A percentile compares a stretch with the other conserved stretches of the same genome.
phyloP scores from a whole-genome alignment of 257 asterid species.

The Salvia hispanica region DNA sequence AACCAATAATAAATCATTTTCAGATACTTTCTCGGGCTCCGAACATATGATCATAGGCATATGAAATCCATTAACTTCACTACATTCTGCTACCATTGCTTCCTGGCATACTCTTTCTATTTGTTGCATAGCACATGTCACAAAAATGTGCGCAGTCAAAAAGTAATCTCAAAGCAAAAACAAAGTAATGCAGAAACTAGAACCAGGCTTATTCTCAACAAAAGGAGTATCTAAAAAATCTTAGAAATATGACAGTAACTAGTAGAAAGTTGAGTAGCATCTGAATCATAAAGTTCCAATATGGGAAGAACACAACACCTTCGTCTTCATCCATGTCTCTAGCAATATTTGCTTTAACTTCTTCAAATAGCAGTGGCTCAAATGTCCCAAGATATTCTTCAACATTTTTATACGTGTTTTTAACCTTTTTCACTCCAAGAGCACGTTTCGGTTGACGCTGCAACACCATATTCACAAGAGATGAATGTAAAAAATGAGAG shows the following conservation, averaged over 20 bases:
- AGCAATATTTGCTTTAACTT: conserved; percentile 83
- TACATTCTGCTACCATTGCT: conserved; percentile 55
- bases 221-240: neutral
- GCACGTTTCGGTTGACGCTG: conserved; percentile 38
- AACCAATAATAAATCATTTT: conserved; percentile 76
- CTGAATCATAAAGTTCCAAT: neutral
- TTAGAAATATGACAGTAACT: conserved; percentile 11
- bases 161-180: conserved; percentile 17
- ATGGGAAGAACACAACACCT: conserved; percentile 39
- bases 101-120: conserved; percentile 57
- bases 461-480: conserved; percentile 31
- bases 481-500: neutral
- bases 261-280: conserved; percentile 1
- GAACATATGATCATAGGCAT: conserved; percentile 55
- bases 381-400: conserved; percentile 72
- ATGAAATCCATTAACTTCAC: conserved; percentile 76
- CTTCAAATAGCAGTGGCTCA: conserved; percentile 95
- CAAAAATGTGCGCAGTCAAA: neutral
- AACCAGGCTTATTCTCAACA: conserved; percentile 1
- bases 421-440: conserved; percentile 58
- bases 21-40: conserved; percentile 47
- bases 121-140: conserved; percentile 29
- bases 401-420: conserved; percentile 68
- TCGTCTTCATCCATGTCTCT: conserved; percentile 54
- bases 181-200: conserved; percentile 15